Conservation (phyloP, 805 yeast species). For the Nakazawaea holstii region DNA sequence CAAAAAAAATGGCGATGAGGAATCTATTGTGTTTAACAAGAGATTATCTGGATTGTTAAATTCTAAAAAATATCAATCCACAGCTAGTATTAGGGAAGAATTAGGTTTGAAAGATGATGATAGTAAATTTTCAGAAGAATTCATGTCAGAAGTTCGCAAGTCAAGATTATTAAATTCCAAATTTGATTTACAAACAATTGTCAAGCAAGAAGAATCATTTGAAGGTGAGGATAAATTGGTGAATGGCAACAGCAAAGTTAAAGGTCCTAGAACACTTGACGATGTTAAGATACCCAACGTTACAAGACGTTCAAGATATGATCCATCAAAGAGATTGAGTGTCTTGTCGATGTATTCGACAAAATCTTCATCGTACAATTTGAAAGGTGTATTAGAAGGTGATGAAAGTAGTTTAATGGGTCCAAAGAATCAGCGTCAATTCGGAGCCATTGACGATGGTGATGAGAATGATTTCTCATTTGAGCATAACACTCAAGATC, state of each 20-base stretch:
- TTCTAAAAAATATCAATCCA: slow-evolving; percentile 3
- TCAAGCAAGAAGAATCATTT: slow-evolving; percentile 17
- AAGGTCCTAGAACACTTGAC: slow-evolving; percentile 46
- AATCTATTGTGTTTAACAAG: slow-evolving; percentile 3
- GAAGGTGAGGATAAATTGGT: slow-evolving; percentile 15
- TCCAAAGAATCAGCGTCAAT: slow-evolving; percentile 5
- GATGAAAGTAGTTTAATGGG: slow-evolving; percentile 12
- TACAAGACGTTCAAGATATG: slow-evolving; percentile 60
- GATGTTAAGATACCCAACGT: slow-evolving; percentile 68
- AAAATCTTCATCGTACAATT: slow-evolving; percentile 55
- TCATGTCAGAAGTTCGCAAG: slow-evolving; percentile 38
- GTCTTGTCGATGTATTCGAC: slow-evolving; percentile 72
- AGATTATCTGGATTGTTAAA: slow-evolving; percentile 8
- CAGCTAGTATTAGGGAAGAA: slow-evolving; percentile 23
- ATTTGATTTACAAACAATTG: slow-evolving; percentile 19
- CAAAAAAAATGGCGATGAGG: slow-evolving; percentile 12
- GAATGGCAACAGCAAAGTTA: slow-evolving; percentile 1
- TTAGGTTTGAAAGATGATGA: slow-evolving; percentile 8
- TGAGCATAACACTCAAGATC: slow-evolving; percentile 5
- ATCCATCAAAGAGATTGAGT: slow-evolving; percentile 63
- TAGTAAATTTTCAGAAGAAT: slow-evolving; percentile 35
- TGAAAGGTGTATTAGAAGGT: slow-evolving; percentile 36
- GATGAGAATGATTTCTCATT: slow-evolving; percentile 9
- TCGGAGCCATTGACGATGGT: slow-evolving; percentile 5
- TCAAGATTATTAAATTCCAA: slow-evolving; percentile 39